Evolutionary conservation across 352 stramenopile genomes (phyloP), one percentile per base, ranked within the genome.

Genomic region (Hyaloperonospora brassicae): DNA sequence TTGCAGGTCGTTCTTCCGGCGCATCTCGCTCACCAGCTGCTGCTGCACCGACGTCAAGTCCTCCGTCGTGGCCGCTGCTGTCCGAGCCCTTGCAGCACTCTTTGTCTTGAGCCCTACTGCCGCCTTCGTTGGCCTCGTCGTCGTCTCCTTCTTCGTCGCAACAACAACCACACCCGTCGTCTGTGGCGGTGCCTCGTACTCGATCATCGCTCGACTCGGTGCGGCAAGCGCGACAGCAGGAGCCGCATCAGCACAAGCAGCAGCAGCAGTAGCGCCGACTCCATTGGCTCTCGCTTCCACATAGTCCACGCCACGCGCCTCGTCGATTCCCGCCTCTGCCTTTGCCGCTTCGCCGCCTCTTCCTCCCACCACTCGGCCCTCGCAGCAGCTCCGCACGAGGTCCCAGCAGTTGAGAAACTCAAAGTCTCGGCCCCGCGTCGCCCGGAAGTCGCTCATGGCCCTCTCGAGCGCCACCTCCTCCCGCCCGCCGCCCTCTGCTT

Each of bases 331-430:
- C 12, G 43, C 34, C 31, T 22, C 10, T 8, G 7, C 34, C 35
- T 44, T 0, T 31, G 12, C 47, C 2, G 13, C 47, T 50, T 11
- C 45, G 35, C 44, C 51, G 8, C 24, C 21, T 40, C 50, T 43
- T 1, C 46, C 30, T n/a, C 52, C 47, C 47, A 25, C 31, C 34
- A 35, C 52, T 47, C 24, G n/a, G n/a, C n/a, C n/a, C n/a, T n/a
- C n/a, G n/a, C n/a, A n/a, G n/a, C n/a, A n/a, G n/a, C 52, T 35
- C 36, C 13, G 36, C 9, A 52, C 44, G 25, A 52, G 40, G 24
- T 43, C 36, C 52, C 52, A 59, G 21, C 52, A 59, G 52, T 13
- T 31, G 6, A 48, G 4, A 36, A 59, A 59, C 44, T 59, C 52
- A 52, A 59, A 59, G 10, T 48, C 44, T 22, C 44, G 40, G 6